Evolutionary conservation across 192 early-diverging fungal species (phyloP), one percentile per base, ranked within the genome.

Genomic region (Coemansia sp.): DNA sequence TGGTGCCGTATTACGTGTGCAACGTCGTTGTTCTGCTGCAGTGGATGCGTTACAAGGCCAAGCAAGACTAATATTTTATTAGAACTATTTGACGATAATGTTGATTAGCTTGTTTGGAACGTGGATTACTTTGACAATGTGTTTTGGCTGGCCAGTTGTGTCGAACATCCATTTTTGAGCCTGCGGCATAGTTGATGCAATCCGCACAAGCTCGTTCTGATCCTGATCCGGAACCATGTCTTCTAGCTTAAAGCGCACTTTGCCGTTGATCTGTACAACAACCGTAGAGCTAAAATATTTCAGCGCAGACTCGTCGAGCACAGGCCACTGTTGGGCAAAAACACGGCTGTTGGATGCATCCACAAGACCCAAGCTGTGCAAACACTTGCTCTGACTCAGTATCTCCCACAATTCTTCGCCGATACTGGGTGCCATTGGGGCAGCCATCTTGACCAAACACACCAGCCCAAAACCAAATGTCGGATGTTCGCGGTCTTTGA

Each of bases 371-470:
- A 57, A 31, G 9, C 31, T 47, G 0, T 5, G 19, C 15, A 87
- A 46, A 19, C 61, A 57, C 21, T 84, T 83, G 42, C 44, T 66
- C 15, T 53, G 40, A 8, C 19, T 14, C 5, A 36, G 46, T 14
- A 69, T 36, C 19, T 80, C 77, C 90, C 90, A 92, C 50, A 86
- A 85, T 62, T 92, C 90, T 68, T 90, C 90, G 50, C 86, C 83
- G n/a, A 89, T 69, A 48, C 83, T 84, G 9, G 90, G 90, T 0
- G 90, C 87, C 68, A 92, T 77, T 2, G 90, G 90, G 17, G 87
- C 69, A 31, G 90, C 71, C 88, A 92, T 89, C 62, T 84, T 88
- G 44, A 92, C 78, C 5, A 90, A 55, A 6, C 75, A 73, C 44
- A 72, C 64, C 11, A 88, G 66, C 15, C 84, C 75, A 59, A 87